phyloP scores from a whole-genome alignment of 345 rosid species.

The Hirschfeldia incana region DNA sequence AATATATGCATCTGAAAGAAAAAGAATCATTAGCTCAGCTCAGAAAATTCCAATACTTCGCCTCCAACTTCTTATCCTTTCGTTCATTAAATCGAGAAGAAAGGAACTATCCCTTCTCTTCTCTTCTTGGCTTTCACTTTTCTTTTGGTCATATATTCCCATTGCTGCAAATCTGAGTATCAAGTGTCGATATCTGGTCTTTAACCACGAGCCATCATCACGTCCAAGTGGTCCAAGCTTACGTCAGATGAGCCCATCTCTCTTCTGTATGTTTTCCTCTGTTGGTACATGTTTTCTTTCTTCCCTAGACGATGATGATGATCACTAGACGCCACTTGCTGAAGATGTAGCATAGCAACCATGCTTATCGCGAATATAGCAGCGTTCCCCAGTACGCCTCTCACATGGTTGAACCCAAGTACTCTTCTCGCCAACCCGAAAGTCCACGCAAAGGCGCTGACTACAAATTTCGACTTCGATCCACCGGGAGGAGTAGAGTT shows the following conservation, averaged over 20 bases:
- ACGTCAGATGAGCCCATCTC: constrained; percentile 44
- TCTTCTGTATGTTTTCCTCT: constrained; percentile 41
- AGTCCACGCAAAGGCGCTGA: constrained; percentile 55
- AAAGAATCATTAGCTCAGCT: background rate
- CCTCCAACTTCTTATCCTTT: constrained; percentile 30
- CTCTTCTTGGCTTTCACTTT: constrained; percentile 7
- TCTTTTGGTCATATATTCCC: background rate
- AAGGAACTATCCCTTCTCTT: constrained; percentile 14
- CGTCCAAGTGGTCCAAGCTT: constrained; percentile 60
- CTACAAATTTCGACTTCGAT: constrained; percentile 41
- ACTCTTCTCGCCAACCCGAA: constrained; percentile 60
- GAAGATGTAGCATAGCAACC: constrained; percentile 76
- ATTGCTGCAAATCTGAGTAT: background rate
- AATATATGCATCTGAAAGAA: constrained; percentile 14
- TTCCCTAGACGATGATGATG: constrained; percentile 36
- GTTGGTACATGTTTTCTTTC: constrained; percentile 39
- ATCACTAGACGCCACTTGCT: constrained; percentile 49
- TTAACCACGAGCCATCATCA: constrained; percentile 74
- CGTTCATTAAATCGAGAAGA: background rate
- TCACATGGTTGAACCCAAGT: constrained; percentile 56
- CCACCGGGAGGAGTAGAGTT: constrained; percentile 33
- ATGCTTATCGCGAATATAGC: constrained; percentile 76
- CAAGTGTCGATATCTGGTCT: constrained; percentile 35
- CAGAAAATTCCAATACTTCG: constrained; percentile 31
- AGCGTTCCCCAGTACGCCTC: constrained; percentile 75